Conservation (phyloP, 768 basidiomycete species). For the Galerina sulciceps region DNA sequence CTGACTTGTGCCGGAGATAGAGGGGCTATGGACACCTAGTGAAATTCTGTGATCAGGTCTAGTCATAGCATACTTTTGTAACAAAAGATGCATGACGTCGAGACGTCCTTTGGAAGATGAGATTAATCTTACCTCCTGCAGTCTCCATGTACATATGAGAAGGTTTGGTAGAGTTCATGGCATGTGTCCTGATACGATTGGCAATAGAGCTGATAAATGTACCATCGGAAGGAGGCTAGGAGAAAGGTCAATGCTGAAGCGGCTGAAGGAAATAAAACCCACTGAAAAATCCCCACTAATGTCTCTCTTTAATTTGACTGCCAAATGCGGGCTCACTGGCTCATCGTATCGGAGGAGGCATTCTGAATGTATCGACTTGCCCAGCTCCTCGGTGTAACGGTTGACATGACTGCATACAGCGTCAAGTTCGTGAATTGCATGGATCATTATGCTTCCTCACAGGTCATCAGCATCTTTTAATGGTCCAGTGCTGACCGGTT, state of each 20-base stretch:
- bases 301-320: slow-evolving; percentile 56
- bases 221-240: slow-evolving; percentile 63
- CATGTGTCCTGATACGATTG: slow-evolving; percentile 60
- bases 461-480: slow-evolving; percentile 81
- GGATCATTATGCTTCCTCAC: slow-evolving; percentile 45
- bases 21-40: slow-evolving; percentile 90
- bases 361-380: slow-evolving; percentile 52
- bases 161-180: slow-evolving; percentile 29
- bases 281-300: slow-evolving; percentile 32
- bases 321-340: slow-evolving; percentile 94
- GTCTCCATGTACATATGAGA: slow-evolving; percentile 88
- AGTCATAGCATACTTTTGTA: neutral
- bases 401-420: slow-evolving; percentile 62
- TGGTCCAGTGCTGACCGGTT: slow-evolving; percentile 92
- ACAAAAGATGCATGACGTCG: neutral
- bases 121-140: slow-evolving; percentile 78
- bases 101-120: neutral
- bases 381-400: slow-evolving; percentile 45
- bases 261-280: neutral
- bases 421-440: neutral
- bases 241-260: neutral
- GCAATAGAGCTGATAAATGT: slow-evolving; percentile 70
- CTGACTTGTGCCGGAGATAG: slow-evolving; percentile 82
- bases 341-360: slow-evolving; percentile 87
- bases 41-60: slow-evolving; percentile 6